phyloP scores from a whole-genome alignment of 2,329 filamentous ascomycete genomes.

The Exophiala phaeomuriformis region DNA sequence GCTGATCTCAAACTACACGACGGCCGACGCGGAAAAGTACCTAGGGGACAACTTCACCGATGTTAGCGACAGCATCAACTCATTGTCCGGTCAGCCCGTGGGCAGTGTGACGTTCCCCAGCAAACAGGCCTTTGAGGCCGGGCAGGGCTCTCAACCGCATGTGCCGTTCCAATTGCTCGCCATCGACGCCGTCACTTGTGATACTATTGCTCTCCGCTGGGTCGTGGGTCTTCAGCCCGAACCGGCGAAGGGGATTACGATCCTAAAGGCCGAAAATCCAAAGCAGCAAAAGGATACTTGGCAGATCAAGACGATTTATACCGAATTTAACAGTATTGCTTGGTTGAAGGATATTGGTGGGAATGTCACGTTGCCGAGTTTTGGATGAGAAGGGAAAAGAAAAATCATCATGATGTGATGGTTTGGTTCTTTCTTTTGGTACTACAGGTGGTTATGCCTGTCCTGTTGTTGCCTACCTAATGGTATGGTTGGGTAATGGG shows the following conservation, averaged over 20 bases:
- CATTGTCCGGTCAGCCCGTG: slow-evolving; percentile 27
- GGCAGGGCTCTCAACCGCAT: slow-evolving; percentile 27
- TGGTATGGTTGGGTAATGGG: no score
- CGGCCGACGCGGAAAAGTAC: slow-evolving; percentile 15
- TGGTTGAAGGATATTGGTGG: slow-evolving; percentile 24
- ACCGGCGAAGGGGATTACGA: slow-evolving; percentile 31
- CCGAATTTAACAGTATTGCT: slow-evolving; percentile 32
- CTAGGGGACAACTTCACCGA: slow-evolving; percentile 30
- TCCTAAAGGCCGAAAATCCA: slow-evolving; percentile 26
- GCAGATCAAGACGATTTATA: slow-evolving; percentile 31
- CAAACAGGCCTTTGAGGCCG: slow-evolving; percentile 30
- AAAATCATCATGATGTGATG: no score
- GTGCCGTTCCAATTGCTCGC: slow-evolving; percentile 28
- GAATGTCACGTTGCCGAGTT: slow-evolving; percentile 14
- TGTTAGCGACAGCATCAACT: slow-evolving; percentile 33
- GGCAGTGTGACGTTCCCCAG: slow-evolving; percentile 30
- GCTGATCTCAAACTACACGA: slow-evolving; percentile 19
- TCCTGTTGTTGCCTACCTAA: no score
- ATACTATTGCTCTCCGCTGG: slow-evolving; percentile 31
- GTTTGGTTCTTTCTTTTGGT: no score
- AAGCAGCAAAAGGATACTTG: slow-evolving; percentile 24
- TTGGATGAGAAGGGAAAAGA: background rate
- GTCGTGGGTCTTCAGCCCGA: slow-evolving; percentile 21
- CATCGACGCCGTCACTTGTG: slow-evolving; percentile 29
- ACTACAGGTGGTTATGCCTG: no score